A percentile compares a stretch with the other conserved stretches of the same genome.
These are phyloP conservation scores for Meyerozyma guilliermondii DNA, from an alignment of 1,139 yeast species.

Conservation along the genomic window DNA sequence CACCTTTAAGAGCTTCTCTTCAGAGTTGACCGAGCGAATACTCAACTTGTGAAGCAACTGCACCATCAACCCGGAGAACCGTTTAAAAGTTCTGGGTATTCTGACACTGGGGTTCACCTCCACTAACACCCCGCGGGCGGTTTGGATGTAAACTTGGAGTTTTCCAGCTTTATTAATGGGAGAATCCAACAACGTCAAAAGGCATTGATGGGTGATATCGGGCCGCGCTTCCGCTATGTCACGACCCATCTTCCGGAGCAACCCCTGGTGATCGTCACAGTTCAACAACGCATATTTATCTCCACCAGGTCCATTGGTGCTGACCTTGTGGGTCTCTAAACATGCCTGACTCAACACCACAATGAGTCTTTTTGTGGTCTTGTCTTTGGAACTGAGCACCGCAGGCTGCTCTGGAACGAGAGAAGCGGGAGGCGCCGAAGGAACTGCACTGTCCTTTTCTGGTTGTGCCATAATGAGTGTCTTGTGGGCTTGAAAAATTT, in stretches of 20 bases:
- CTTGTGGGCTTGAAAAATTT: constrained; percentile 4
- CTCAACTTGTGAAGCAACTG: constrained; percentile 88
- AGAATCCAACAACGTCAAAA: constrained; percentile 85
- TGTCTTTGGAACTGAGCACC: constrained; percentile 77
- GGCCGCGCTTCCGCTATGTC: constrained; percentile 98
- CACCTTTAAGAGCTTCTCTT: constrained; percentile 87
- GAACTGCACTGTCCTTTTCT: constrained; percentile 13
- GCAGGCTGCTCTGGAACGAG: constrained; percentile 82
- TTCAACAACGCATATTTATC: constrained; percentile 89
- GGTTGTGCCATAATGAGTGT: constrained; percentile 18
- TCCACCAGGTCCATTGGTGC: constrained; percentile 71
- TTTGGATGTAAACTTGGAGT: constrained; percentile 91
- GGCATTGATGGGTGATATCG: constrained; percentile 94
- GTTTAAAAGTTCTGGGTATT: constrained; percentile 95
- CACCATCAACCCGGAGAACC: constrained; percentile 97
- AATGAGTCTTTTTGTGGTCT: constrained; percentile 74
- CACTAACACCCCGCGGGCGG: constrained; percentile 89
- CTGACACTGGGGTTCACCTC: constrained; percentile 96
- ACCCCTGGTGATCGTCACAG: constrained; percentile 98
- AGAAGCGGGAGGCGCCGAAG: constrained; percentile 55
- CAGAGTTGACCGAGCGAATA: constrained; percentile 90
- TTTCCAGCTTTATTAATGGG: constrained; percentile 97
- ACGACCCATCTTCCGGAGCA: constrained; percentile 90
- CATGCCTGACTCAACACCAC: constrained; percentile 95
- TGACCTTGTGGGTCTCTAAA: constrained; percentile 86